Percentiles rank a stretch among this genome's conserved stretches.
These are phyloP conservation scores for Candida sojae DNA, from an alignment of 1,139 yeast species.

Conservation along the genomic window DNA sequence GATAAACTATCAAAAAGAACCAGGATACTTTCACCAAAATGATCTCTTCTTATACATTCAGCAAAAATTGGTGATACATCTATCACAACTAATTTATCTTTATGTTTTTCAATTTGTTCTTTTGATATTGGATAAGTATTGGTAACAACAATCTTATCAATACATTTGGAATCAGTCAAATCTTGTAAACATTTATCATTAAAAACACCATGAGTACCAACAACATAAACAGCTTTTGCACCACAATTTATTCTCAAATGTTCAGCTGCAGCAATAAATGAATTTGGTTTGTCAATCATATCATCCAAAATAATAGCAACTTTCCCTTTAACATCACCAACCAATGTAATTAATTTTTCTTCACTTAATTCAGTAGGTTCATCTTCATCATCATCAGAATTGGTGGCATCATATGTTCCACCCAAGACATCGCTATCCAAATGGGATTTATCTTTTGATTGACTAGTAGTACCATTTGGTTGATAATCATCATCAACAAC, in stretches of 20 bases:
- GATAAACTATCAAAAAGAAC: constrained; percentile 87
- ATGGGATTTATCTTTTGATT: constrained; percentile 1
- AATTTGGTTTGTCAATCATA: constrained; percentile 92
- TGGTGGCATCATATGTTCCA: constrained; percentile 77
- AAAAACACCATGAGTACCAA: constrained; percentile 95
- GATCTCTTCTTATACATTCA: constrained; percentile 97
- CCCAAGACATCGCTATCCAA: constrained; percentile 63
- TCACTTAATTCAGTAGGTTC: constrained; percentile 67
- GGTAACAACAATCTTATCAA: constrained; percentile 89
- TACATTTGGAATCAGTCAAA: constrained; percentile 74
- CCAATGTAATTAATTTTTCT: constrained; percentile 91
- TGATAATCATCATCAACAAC: constrained; percentile 86
- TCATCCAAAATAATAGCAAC: constrained; percentile 95
- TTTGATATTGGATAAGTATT: constrained; percentile 89
- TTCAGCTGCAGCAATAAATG: constrained; percentile 96
- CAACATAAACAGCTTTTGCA: constrained; percentile 84
- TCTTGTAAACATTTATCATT: constrained; percentile 83
- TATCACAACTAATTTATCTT: constrained; percentile 75
- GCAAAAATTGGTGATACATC: constrained; percentile 96
- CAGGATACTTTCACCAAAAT: constrained; percentile 94
- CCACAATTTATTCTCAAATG: constrained; percentile 95
- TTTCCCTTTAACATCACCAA: constrained; percentile 90
- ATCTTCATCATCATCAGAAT: constrained; percentile 84
- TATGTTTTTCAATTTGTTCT: constrained; percentile 50
- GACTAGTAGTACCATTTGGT: constrained; percentile 12